Conservation (phyloP, 2,329 filamentous ascomycete species). For the Leptographium lundbergii region DNA sequence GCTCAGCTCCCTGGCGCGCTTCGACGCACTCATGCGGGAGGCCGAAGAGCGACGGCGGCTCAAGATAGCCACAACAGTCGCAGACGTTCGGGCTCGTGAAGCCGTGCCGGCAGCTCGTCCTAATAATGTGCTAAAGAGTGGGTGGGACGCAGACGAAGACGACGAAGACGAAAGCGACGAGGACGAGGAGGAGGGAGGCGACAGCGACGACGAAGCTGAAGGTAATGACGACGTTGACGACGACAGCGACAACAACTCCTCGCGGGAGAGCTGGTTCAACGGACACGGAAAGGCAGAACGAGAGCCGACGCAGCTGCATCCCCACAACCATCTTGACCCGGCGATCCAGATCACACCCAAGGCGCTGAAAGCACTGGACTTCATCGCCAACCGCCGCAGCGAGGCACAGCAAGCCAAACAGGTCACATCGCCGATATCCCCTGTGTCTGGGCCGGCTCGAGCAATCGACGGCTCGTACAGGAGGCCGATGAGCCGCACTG, state of each 20-base stretch:
- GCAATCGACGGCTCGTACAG: conserved; percentile 8
- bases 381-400: conserved; percentile 32
- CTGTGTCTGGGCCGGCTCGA: not conserved
- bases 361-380: conserved; percentile 37
- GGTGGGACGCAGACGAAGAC: conserved; percentile 38
- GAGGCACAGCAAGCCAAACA: not conserved
- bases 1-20: conserved; percentile 50
- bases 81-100: conserved; percentile 9
- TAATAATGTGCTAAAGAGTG: conserved; percentile 27
- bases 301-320: not conserved
- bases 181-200: conserved; percentile 16
- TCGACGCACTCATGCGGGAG: conserved; percentile 53
- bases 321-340: conserved; percentile 1
- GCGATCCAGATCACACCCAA: conserved; percentile 26
- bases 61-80: conserved; percentile 24
- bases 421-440: conserved; percentile 5
- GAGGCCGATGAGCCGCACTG: conserved; percentile 18
- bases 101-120: not conserved
- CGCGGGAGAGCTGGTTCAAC: not conserved
- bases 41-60: conserved; percentile 33
- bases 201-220: conserved; percentile 12
- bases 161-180: conserved; percentile 30
- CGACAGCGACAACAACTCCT: conserved; percentile 10
- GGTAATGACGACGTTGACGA: conserved; percentile 19
- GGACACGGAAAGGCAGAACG: not conserved